These are phyloP conservation scores for Eucalyptus caleyi DNA, from an alignment of 345 rosid species.

Conservation along the genomic window DNA sequence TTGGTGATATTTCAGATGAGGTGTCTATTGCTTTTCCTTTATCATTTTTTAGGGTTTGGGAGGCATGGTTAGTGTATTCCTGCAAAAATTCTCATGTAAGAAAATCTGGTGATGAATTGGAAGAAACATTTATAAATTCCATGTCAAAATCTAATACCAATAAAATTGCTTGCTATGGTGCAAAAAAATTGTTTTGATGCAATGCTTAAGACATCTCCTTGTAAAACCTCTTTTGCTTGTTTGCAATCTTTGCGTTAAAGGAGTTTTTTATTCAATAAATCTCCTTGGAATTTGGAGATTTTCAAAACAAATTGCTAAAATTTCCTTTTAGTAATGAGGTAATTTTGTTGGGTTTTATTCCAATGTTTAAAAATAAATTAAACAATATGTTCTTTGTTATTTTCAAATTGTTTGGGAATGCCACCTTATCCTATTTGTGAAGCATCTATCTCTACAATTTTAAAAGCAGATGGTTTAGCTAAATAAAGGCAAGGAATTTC, in stretches of 20 bases:
- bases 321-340: not conserved
- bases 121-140: not conserved
- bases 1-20: not conserved
- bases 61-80: not conserved
- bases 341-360: not conserved
- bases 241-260: not conserved
- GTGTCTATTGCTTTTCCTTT: not conserved
- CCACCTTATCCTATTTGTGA: not conserved
- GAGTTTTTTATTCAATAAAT: not conserved
- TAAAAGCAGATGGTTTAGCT: not conserved
- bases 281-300: not conserved
- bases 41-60: not conserved
- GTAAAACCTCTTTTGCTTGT: not conserved
- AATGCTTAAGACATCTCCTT: not conserved
- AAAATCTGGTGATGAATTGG: not conserved
- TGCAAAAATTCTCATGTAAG: not conserved
- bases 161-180: not conserved
- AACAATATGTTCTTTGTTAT: not conserved
- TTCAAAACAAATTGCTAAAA: not conserved
- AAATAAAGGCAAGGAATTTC: not conserved
- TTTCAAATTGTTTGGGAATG: not conserved
- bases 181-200: not conserved
- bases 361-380: not conserved
- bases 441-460: not conserved
- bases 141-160: not conserved